Base-by-base conservation (phyloP, 208 protist species). In the Crithidia thermophila region DNA sequence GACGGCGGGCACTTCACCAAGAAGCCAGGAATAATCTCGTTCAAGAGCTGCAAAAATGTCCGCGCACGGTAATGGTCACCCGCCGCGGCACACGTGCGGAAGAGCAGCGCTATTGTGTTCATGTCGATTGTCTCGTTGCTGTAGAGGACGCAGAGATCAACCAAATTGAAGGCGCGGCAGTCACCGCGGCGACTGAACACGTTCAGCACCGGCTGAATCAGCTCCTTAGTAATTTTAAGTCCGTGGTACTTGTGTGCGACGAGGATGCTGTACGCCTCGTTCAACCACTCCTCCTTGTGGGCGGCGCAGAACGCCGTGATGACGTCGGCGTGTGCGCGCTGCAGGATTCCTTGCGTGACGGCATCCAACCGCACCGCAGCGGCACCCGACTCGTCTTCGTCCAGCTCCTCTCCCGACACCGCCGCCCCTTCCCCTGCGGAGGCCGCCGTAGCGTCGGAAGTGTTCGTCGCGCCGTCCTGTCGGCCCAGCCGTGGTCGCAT, bases 171-270 rank as follows among this genome's bases (percentile, higher is more conserved):
- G 14, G 90, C 88, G 39, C 91, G 82, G 45, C 88, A 82, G 69
- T 96, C 91, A 0, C 91, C 91, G 30, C 81, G 75, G 21, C 72
- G 71, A 52, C 81, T 87, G 30, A 96, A 71, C 6, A 76, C 77
- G 27, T 87, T 73, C 36, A 92, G 33, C 13, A 96, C 47, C 0
- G 88, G 87, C 46, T 67, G 43, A 28, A 90, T 81, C 30, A 93
- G 52, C 21, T 91, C 85, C 50, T 77, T 76, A 2, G 81, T 91
- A 25, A 96, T 82, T 34, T 82, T 68, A 13, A 96, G 58, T 1
- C 88, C 88, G 52, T 96, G 85, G 60, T 96, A 96, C 75, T 96
- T 96, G 82, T 96, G 91, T 9, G 87, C 72, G 5, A 93, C 80
- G 31, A 96, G 61, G 34, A 96, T 84, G 45, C 70, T 81, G 67